Evolutionary conservation across 179 eudicot species (phyloP), one percentile per base, ranked within the genome.

Genomic region (Drosera spatulata): DNA sequence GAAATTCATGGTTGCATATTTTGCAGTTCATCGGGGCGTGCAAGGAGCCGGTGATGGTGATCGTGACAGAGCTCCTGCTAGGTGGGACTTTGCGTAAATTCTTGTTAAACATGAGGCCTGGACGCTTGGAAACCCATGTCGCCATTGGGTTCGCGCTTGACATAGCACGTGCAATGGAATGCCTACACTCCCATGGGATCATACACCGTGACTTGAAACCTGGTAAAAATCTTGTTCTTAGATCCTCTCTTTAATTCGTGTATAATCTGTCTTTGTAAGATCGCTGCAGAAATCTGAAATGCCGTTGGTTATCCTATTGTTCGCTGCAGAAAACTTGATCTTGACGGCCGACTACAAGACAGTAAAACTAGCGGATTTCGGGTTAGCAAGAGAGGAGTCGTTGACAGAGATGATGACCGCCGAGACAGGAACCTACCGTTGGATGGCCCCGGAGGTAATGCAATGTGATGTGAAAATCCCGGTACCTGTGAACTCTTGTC

Each of bases 201-300:
- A 83, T 83, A 49, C 88, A 83, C 41, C 85, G 88, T 56, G 88
- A 83, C 73, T 58, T 83, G 38, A 83, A 82, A 59, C 87, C 87
- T 58, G 84, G 87, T 81, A 80, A 6, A 39, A 12, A 22, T 22
- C 33, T 22, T 22, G 33, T 22, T 22, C 33, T 22, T 22, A 22
- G 33, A 22, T 22, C 33, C 33, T 22, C 33, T 1, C 33, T 22
- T 22, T 22, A 22, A 22, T 22, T 45, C 49, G 8, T 45, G 49
- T 6, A 45, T 45, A 10, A 10, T 6, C 10, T 1, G 49, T 45
- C 8, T 45, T 6, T 45, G 49, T 6, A 45, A 6, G 10, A 10
- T 45, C 49, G 10, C 49, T 6, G 10, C 49, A 45, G 7, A 45
- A 45, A 45, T 45, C 10, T 6, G 49, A 6, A 45, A 6, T 45